Conservation (phyloP, 306 rosid species). For the Pterocarpus santalinus region DNA sequence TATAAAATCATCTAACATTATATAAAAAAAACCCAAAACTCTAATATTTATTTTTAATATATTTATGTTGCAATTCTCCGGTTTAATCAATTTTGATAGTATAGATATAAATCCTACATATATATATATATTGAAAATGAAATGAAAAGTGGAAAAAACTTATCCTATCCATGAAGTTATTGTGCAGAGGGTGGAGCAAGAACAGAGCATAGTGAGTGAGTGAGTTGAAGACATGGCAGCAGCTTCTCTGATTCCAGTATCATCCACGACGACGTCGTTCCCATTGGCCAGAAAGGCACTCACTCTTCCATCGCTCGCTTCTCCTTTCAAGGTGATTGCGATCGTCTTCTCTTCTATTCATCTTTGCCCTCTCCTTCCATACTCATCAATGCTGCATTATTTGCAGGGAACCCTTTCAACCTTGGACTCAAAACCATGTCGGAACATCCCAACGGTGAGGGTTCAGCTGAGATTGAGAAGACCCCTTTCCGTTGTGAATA, state of each 20-base stretch:
- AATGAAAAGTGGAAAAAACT: slow-evolving; percentile 2
- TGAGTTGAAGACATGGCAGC: slow-evolving; percentile 46
- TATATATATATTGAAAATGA: too few species aligned
- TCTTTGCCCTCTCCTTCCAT: neutral
- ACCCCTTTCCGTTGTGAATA: slow-evolving; percentile 49
- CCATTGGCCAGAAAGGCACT: slow-evolving; percentile 15
- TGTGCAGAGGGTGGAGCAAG: neutral
- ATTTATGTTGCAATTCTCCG: neutral
- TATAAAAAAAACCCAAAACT: neutral
- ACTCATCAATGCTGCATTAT: slow-evolving; percentile 11
- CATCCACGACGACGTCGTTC: slow-evolving; percentile 38
- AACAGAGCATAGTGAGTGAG: neutral
- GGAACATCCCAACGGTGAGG: slow-evolving; percentile 42
- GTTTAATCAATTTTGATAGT: neutral
- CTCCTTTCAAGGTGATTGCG: slow-evolving; percentile 74
- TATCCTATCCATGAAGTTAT: slow-evolving; percentile 50
- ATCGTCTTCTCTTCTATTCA: neutral
- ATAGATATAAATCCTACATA: neutral
- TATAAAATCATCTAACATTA: too few species aligned
- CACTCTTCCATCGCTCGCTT: slow-evolving; percentile 48
- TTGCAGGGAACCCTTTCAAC: slow-evolving; percentile 68
- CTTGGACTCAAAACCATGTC: slow-evolving; percentile 53
- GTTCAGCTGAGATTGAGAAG: slow-evolving; percentile 45
- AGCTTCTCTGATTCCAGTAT: slow-evolving; percentile 56
- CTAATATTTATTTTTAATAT: too few species aligned